phyloP scores from a whole-genome alignment of 1,284 basidiomycete species.

The Irpex sp. region DNA sequence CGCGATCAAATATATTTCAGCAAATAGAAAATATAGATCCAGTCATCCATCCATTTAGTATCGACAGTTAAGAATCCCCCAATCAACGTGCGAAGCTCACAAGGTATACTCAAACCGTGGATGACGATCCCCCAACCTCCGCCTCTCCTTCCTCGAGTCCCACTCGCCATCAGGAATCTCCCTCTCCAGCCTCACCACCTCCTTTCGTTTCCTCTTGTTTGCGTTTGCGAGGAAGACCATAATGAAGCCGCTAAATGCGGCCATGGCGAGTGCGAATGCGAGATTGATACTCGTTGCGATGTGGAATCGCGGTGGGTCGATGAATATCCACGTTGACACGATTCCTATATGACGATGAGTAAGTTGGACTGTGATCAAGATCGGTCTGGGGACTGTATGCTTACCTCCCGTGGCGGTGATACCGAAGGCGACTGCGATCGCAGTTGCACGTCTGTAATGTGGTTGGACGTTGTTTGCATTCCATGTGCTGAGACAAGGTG shows the following conservation, averaged over 20 bases:
- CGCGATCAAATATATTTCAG: no score
- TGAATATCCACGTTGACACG: not conserved
- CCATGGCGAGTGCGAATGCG: not conserved
- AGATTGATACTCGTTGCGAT: not conserved
- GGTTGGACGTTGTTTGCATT: slow-evolving; percentile 2
- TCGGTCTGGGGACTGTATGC: not conserved
- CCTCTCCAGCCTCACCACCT: not conserved
- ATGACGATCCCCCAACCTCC: not conserved
- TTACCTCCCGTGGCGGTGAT: not conserved
- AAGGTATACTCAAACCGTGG: not conserved
- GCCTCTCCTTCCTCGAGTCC: not conserved
- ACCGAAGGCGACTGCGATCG: not conserved
- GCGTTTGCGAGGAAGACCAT: not conserved
- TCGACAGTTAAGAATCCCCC: no score
- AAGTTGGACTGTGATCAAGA: not conserved
- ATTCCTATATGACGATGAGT: not conserved
- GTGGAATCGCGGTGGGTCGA: not conserved
- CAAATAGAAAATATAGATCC: no score
- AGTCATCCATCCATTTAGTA: not conserved
- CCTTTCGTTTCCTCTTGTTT: not conserved
- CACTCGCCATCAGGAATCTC: not conserved
- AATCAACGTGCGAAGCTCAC: no score
- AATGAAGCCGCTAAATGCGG: not conserved
- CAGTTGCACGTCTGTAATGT: not conserved
- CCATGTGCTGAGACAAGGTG: not conserved